These are phyloP conservation scores for Stagonosporopsis rhizophila DNA, from an alignment of 2,329 filamentous ascomycete species.

Conservation along the genomic window DNA sequence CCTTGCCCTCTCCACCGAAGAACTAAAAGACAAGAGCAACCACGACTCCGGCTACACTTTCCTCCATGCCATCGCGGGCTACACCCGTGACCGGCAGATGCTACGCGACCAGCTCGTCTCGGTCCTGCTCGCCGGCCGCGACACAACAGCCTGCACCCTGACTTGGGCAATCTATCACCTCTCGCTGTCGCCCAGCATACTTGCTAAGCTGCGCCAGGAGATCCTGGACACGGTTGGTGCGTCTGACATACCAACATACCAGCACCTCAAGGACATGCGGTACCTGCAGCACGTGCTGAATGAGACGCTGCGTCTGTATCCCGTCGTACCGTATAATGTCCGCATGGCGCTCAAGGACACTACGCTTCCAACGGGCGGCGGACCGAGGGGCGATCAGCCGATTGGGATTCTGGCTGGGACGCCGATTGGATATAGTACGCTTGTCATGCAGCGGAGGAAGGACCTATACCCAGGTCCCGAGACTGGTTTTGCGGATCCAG, in stretches of 20 bases:
- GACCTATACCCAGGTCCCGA: conserved; percentile 56
- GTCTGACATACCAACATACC: conserved; percentile 69
- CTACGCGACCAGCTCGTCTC: conserved; percentile 79
- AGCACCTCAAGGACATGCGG: conserved; percentile 85
- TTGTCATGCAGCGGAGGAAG: conserved; percentile 57
- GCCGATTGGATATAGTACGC: conserved; percentile 56
- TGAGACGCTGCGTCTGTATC: conserved; percentile 55
- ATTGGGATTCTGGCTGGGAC: conserved; percentile 55
- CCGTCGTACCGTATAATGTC: conserved; percentile 59
- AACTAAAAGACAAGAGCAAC: conserved; percentile 76
- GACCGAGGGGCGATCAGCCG: conserved; percentile 53
- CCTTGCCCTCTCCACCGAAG: conserved; percentile 70
- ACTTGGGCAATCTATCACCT: conserved; percentile 87
- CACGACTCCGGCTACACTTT: conserved; percentile 80
- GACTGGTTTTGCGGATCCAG: conserved; percentile 51
- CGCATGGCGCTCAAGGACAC: conserved; percentile 57
- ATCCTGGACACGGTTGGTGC: conserved; percentile 72
- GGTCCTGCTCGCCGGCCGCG: conserved; percentile 82
- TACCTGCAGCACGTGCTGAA: conserved; percentile 61
- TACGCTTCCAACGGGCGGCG: conserved; percentile 58
- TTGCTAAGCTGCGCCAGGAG: conserved; percentile 74
- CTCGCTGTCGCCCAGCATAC: conserved; percentile 70
- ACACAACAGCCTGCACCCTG: conserved; percentile 84
- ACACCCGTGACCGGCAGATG: conserved; percentile 72
- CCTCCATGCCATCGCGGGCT: conserved; percentile 81